Percentiles rank a stretch among this genome's conserved stretches.
Conservation (phyloP, 2,329 filamentous ascomycete species). For the Beauveria asiatica region DNA sequence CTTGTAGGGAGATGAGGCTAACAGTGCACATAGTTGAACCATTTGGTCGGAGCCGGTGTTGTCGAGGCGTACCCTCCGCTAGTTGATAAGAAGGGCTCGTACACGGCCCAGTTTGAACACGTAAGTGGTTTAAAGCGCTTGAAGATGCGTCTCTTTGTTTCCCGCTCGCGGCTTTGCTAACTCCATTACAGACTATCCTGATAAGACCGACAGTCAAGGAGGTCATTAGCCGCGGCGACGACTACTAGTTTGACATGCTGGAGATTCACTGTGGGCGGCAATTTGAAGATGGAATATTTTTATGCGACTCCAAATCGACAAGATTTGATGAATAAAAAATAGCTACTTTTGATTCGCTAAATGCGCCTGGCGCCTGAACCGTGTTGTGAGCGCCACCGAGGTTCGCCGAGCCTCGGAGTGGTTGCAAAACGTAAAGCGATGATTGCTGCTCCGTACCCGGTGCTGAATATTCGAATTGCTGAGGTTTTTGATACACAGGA, state of each 20-base stretch:
- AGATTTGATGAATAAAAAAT: background rate
- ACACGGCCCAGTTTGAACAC: slow-evolving; percentile 91
- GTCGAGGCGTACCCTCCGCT: slow-evolving; percentile 87
- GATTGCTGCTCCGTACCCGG: background rate
- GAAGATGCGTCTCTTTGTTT: background rate
- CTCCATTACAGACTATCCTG: slow-evolving; percentile 54
- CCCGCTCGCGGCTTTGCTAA: slow-evolving; percentile 11
- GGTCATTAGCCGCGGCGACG: slow-evolving; percentile 76
- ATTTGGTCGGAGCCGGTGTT: slow-evolving; percentile 71
- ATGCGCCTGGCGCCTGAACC: background rate
- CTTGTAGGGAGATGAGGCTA: background rate
- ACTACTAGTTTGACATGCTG: slow-evolving; percentile 50
- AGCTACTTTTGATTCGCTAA: background rate
- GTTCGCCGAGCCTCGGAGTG: background rate
- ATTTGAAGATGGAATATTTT: background rate
- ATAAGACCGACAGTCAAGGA: slow-evolving; percentile 77
- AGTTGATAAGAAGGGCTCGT: slow-evolving; percentile 86
- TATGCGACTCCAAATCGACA: background rate
- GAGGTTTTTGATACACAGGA: background rate
- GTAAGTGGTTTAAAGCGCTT: slow-evolving; percentile 47
- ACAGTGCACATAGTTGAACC: slow-evolving; percentile 58
- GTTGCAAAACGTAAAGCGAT: background rate
- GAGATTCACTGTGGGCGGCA: background rate
- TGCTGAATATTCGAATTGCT: background rate
- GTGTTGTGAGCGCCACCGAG: background rate